phyloP scores from a whole-genome alignment of 2,329 filamentous ascomycete species.

The Fusarium austroafricanum region DNA sequence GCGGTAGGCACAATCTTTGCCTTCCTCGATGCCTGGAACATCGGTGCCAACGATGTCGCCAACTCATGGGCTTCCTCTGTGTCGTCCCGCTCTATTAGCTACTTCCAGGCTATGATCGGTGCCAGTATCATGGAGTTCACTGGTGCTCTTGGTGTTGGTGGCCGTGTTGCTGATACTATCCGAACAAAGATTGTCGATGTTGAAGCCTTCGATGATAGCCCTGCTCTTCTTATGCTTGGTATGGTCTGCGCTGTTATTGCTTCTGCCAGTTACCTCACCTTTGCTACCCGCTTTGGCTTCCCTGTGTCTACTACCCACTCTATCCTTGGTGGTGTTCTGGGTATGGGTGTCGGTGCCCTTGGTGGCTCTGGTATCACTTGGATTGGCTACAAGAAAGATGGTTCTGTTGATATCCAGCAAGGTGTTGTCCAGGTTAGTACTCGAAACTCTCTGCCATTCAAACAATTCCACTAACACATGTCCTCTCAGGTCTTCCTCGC shows the following conservation, averaged over 20 bases:
- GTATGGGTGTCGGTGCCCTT: conserved; percentile 67
- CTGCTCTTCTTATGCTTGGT: conserved; percentile 67
- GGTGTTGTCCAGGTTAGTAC: conserved; percentile 63
- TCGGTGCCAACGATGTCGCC: conserved; percentile 75
- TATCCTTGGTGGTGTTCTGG: conserved; percentile 69
- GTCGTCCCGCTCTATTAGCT: conserved; percentile 73
- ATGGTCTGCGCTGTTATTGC: conserved; percentile 67
- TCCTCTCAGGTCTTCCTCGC: conserved; percentile 68
- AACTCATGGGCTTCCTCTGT: conserved; percentile 82
- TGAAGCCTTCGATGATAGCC: conserved; percentile 58
- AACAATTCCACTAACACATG: not conserved
- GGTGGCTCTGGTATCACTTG: conserved; percentile 66
- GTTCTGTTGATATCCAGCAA: conserved; percentile 52
- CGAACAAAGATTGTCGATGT: conserved; percentile 68
- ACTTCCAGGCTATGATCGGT: conserved; percentile 69
- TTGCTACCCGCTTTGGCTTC: conserved; percentile 65
- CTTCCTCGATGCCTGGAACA: conserved; percentile 75
- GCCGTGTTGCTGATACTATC: conserved; percentile 71
- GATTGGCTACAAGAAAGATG: conserved; percentile 57
- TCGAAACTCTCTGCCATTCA: not conserved
- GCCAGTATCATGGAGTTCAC: conserved; percentile 71
- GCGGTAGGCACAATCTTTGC: conserved; percentile 74
- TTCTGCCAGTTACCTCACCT: conserved; percentile 67
- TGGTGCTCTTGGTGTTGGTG: conserved; percentile 70
- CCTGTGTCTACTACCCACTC: conserved; percentile 73